Base-by-base conservation (phyloP, 352 stramenopile genomes). In the Pythium coloratum region DNA sequence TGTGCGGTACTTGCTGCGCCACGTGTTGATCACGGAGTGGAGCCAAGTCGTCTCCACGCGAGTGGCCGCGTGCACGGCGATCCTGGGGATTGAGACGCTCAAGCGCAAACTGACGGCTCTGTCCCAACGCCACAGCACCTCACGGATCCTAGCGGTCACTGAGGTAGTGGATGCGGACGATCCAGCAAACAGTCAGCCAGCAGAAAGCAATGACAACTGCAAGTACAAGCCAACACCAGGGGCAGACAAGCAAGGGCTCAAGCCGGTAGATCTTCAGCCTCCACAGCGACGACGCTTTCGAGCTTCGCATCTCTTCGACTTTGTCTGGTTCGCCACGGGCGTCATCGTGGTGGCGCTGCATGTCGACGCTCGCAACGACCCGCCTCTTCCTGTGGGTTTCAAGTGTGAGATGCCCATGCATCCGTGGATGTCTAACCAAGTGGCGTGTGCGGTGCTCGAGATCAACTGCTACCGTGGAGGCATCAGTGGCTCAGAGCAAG, bases 391-490 rank as follows among this genome's bases (percentile, higher is more conserved):
- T 24, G 5, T 9, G 4, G 57, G 57, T 7, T 54, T 63, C 57
- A 65, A 49, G 32, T 54, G 61, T 38, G 50, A 59, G 28, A 40
- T 61, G 50, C 61, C 51, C 2, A 42, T 67, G 28, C 53, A 53
- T 7, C 51, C 61, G 8, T 61, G 34, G 53, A 36, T 47, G 5
- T 38, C 28, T 1, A 38, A 30, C 40, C 57, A 46, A 26, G 28
- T 60, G n/a, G 18, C 62, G 38, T 61, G 51, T 38, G 50, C 34
- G 4, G 36, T 64, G 6, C 54, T 73, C 34, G 56, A 69, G 49
- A 36, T 73, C 51, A 73, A 69, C 57, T 73, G 67, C 42, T 69
- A 55, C n/a, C 59, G 60, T 9, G 47, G 47, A 12, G 36, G 47
- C 8, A 34, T 66, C 30, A n/a, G 10, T 9, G 49, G 62, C 6